Conservation (phyloP, 768 basidiomycete species). For the Tulasnella calospora region DNA sequence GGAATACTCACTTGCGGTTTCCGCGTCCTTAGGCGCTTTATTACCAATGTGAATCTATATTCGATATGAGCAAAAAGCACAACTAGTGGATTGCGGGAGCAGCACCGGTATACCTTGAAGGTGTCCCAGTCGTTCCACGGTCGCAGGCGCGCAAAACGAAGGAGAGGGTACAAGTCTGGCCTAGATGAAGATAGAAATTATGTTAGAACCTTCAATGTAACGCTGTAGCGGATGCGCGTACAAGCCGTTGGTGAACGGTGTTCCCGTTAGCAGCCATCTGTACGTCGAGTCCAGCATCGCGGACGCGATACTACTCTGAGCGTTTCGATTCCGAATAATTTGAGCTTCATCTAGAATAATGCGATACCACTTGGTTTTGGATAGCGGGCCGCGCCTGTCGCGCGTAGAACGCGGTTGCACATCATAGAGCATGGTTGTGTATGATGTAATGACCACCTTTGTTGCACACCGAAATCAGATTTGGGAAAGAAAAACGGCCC, state of each 20-base stretch:
- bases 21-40: neutral
- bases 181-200: constrained; percentile 35
- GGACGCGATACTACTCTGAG: constrained; percentile 54
- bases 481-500: too few species aligned
- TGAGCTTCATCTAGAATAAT: constrained; percentile 77
- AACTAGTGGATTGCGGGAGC: constrained; percentile 28
- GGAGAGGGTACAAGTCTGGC: constrained; percentile 64
- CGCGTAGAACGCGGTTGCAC: constrained; percentile 35
- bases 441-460: constrained; percentile 73
- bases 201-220: constrained; percentile 14
- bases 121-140: constrained; percentile 63
- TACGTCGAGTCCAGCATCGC: constrained; percentile 59
- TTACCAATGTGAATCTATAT: constrained; percentile 5
- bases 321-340: constrained; percentile 63
- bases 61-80: neutral
- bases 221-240: constrained; percentile 33
- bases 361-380: constrained; percentile 59
- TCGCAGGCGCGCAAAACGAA: constrained; percentile 62
- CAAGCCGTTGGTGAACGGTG: constrained; percentile 69
- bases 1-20: constrained; percentile 1
- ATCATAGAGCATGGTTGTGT: constrained; percentile 63
- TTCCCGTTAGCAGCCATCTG: constrained; percentile 76
- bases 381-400: constrained; percentile 51
- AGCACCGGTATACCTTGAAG: constrained; percentile 56
- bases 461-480: neutral